phyloP scores from a whole-genome alignment of 495 filamentous ascomycete genomes.

The Letharia lupina region DNA sequence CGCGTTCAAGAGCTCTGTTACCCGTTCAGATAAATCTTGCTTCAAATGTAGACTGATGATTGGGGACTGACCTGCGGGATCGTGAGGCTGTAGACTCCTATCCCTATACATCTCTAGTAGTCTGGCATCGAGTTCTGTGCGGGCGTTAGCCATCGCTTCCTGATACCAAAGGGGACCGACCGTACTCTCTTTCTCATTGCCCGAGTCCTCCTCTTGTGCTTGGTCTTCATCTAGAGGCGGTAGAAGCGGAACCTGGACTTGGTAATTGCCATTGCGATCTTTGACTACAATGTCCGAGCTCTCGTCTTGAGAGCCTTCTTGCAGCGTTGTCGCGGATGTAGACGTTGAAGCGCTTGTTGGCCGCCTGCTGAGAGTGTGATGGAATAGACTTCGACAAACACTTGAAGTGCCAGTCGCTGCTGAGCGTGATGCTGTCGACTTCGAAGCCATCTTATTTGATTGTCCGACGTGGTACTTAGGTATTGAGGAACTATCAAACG shows the following conservation, averaged over 20 bases:
- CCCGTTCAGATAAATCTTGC: constrained; percentile 25
- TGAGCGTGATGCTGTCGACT: constrained; percentile 21
- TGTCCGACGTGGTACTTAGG: not conserved
- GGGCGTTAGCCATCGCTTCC: constrained; percentile 9
- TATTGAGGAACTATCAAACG: not conserved
- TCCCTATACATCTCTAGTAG: constrained; percentile 50
- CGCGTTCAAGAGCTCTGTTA: constrained; percentile 59
- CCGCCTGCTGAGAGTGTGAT: constrained; percentile 58
- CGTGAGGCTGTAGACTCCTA: constrained; percentile 53
- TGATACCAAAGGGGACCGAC: constrained; percentile 11
- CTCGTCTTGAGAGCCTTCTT: constrained; percentile 35
- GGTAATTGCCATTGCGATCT: constrained; percentile 66
- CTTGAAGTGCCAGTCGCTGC: constrained; percentile 25
- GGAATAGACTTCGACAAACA: constrained; percentile 68
- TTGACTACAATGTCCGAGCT: constrained; percentile 65
- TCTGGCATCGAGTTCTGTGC: constrained; percentile 39
- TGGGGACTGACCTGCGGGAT: constrained; percentile 53
- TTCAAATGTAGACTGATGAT: constrained; percentile 8
- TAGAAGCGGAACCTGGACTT: constrained; percentile 58
- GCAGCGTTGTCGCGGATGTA: constrained; percentile 28
- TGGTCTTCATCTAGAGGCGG: constrained; percentile 45
- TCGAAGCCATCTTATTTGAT: constrained; percentile 25
- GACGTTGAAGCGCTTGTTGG: constrained; percentile 44
- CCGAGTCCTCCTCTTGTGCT: constrained; percentile 38
- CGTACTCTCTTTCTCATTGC: constrained; percentile 43